Percentiles rank a stretch among this genome's conserved stretches.
Evolutionary conservation across 139 green algal species (phyloP).

Genomic region (Chloropicon primus): DNA sequence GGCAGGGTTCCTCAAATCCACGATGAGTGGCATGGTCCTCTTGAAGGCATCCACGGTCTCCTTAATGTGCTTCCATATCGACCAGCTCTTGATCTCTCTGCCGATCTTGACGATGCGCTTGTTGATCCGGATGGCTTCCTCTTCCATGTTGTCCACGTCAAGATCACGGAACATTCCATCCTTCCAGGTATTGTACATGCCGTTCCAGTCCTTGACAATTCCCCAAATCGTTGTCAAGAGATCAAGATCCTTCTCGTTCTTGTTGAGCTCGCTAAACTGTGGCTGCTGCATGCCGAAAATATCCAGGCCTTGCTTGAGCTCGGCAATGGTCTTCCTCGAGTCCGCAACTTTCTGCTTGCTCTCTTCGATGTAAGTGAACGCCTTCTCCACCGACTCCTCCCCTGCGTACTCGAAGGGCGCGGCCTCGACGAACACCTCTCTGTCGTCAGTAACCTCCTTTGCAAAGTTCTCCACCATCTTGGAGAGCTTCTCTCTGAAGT

Average conservation of each 20-base stretch:
- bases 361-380: slow-evolving; percentile 24
- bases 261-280: slow-evolving; percentile 45
- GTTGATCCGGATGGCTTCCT: slow-evolving; percentile 38
- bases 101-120: slow-evolving; percentile 59
- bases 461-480: slow-evolving; percentile 62
- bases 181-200: slow-evolving; percentile 59
- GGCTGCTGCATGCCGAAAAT: slow-evolving; percentile 72
- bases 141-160: slow-evolving; percentile 70
- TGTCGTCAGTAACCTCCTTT: slow-evolving; percentile 35
- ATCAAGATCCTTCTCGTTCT: slow-evolving; percentile 51
- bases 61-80: slow-evolving; percentile 48
- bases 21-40: slow-evolving; percentile 75
- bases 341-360: slow-evolving; percentile 20
- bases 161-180: slow-evolving; percentile 55
- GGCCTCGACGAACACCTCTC: slow-evolving; percentile 42
- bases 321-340: slow-evolving; percentile 14
- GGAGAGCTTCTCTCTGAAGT: slow-evolving; percentile 55
- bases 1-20: slow-evolving; percentile 65
- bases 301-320: slow-evolving; percentile 69
- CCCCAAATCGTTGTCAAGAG: slow-evolving; percentile 58
- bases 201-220: slow-evolving; percentile 57
- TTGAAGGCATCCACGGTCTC: slow-evolving; percentile 77
- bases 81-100: slow-evolving; percentile 60
- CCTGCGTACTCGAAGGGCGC: slow-evolving; percentile 28
- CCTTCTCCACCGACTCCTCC: slow-evolving; percentile 6